A percentile compares a stretch with the other conserved stretches of the same genome.
phyloP scores from a whole-genome alignment of 495 filamentous ascomycete species.

The Talaromyces trachyspermus region DNA sequence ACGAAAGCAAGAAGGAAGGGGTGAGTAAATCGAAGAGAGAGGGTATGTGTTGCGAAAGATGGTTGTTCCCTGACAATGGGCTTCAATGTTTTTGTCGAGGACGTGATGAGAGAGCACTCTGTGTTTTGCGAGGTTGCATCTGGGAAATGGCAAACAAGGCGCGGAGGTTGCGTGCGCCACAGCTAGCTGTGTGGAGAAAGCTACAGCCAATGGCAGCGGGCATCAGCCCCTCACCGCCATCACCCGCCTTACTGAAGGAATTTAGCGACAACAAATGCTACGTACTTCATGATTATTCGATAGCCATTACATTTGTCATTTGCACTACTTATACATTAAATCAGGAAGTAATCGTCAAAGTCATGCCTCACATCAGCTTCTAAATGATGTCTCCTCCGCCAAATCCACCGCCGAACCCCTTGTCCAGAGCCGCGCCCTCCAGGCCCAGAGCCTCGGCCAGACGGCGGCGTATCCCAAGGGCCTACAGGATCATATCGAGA shows the following conservation, averaged over 20 bases:
- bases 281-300: too few relatives aligned
- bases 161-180: conserved; percentile 6
- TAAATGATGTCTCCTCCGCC: conserved; percentile 63
- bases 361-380: too few relatives aligned
- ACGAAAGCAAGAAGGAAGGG: conserved; percentile 8
- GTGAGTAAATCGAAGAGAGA: conserved; percentile 17
- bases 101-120: neutral
- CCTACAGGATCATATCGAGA: conserved; percentile 75
- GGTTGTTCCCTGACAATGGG: conserved; percentile 13
- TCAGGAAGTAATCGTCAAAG: too few relatives aligned
- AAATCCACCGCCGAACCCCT: conserved; percentile 33
- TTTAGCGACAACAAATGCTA: too few relatives aligned
- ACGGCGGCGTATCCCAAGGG: conserved; percentile 56
- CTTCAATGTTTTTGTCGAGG: neutral
- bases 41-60: conserved; percentile 21
- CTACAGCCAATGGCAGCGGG: too few relatives aligned
- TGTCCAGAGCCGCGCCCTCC: conserved; percentile 35
- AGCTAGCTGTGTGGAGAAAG: too few relatives aligned
- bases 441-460: conserved; percentile 39
- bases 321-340: too few relatives aligned
- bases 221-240: too few relatives aligned
- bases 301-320: too few relatives aligned
- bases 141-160: conserved; percentile 4
- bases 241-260: too few relatives aligned
- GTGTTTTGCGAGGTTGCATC: conserved; percentile 14